These are phyloP conservation scores for Oidiodendron maius DNA, from an alignment of 495 filamentous ascomycete species.

Conservation along the genomic window DNA sequence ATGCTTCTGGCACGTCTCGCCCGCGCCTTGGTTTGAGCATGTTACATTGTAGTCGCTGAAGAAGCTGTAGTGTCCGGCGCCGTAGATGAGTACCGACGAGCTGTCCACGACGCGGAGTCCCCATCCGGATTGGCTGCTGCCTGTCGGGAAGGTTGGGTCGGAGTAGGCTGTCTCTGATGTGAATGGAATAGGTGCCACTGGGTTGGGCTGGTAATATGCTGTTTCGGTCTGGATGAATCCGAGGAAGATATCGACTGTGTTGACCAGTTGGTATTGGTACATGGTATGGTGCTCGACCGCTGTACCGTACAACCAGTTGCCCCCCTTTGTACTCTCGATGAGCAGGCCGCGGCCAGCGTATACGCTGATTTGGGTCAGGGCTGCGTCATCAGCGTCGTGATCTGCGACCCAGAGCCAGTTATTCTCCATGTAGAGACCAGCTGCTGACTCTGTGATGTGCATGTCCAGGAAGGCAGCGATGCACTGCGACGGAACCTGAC, in stretches of 20 bases:
- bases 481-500: slow-evolving; percentile 35
- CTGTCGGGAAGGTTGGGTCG: slow-evolving; percentile 51
- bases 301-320: slow-evolving; percentile 48
- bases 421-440: slow-evolving; percentile 52
- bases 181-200: slow-evolving; percentile 55
- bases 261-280: slow-evolving; percentile 74
- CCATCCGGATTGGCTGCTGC: slow-evolving; percentile 52
- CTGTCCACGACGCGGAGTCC: slow-evolving; percentile 58
- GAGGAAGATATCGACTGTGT: slow-evolving; percentile 62
- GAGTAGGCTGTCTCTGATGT: slow-evolving; percentile 36
- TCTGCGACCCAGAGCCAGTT: slow-evolving; percentile 56
- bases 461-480: slow-evolving; percentile 45
- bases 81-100: slow-evolving; percentile 54
- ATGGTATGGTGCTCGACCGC: slow-evolving; percentile 70
- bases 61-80: slow-evolving; percentile 72
- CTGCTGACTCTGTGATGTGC: slow-evolving; percentile 39
- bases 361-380: slow-evolving; percentile 63
- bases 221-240: slow-evolving; percentile 82
- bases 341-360: slow-evolving; percentile 31
- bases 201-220: slow-evolving; percentile 64
- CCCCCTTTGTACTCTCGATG: slow-evolving; percentile 46
- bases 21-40: slow-evolving; percentile 17
- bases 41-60: slow-evolving; percentile 47
- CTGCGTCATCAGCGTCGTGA: slow-evolving; percentile 41
- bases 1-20: slow-evolving; percentile 47